Conservation (phyloP, 164 flowering plant species). For the Piper longum region DNA sequence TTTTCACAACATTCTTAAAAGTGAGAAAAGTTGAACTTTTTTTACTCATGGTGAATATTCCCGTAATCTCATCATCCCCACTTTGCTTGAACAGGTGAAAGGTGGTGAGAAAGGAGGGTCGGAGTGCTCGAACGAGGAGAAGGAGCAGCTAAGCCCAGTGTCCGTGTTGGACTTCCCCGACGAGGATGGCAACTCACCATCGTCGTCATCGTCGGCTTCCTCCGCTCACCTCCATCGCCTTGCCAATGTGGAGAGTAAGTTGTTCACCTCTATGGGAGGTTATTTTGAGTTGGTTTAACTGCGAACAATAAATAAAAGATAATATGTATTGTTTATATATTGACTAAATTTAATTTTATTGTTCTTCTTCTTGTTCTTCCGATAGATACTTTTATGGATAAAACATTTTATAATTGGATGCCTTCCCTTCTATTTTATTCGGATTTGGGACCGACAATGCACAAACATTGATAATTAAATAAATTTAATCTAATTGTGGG, state of each 20-base stretch:
- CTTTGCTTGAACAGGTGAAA: not conserved
- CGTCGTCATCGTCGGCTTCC: slow-evolving; percentile 4
- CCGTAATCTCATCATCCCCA: not conserved
- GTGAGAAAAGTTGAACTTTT: not conserved
- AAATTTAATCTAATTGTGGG: no score
- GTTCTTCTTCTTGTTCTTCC: no score
- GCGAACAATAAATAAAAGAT: no score
- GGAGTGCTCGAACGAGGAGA: slow-evolving; percentile 20
- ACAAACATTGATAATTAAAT: no score
- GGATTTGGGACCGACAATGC: no score
- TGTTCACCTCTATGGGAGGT: not conserved
- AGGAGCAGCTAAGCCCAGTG: slow-evolving; percentile 70
- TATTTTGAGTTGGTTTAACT: no score
- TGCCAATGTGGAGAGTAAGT: slow-evolving; percentile 30
- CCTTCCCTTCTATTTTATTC: no score
- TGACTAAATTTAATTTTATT: no score
- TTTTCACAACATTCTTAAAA: not conserved
- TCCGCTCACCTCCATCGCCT: slow-evolving; percentile 25
- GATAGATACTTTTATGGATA: no score
- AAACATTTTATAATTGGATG: no score
- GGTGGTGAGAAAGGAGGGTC: not conserved
- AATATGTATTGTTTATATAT: no score
- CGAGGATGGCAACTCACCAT: slow-evolving; percentile 31
- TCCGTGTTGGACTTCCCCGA: slow-evolving; percentile 58
- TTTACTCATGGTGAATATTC: no score